Conservation (phyloP, 2,329 filamentous ascomycete species). For the Ustilaginoidea virens region DNA sequence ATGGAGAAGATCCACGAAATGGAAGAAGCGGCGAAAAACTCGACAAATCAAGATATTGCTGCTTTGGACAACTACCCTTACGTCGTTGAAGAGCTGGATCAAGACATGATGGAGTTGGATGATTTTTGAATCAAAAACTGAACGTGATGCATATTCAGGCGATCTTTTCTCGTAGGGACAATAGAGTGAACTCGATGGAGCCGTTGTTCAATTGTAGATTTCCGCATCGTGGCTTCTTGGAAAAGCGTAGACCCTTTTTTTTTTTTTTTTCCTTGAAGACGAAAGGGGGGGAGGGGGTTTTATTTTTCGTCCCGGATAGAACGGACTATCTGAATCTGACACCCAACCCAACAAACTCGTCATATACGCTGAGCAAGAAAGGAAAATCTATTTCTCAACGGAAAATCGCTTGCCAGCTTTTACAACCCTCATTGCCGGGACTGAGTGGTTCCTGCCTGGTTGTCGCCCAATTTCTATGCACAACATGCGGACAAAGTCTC, state of each 20-base stretch:
- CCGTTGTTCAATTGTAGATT: too few relatives aligned
- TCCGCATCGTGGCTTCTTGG: too few relatives aligned
- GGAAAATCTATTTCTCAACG: too few relatives aligned
- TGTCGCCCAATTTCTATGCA: slow-evolving; percentile 74
- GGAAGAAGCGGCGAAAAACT: slow-evolving; percentile 24
- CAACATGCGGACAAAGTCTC: slow-evolving; percentile 79
- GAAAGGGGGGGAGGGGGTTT: too few relatives aligned
- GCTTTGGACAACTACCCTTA: slow-evolving; percentile 30
- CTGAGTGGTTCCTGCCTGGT: slow-evolving; percentile 45
- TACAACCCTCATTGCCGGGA: slow-evolving; percentile 42
- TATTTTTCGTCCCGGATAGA: too few relatives aligned
- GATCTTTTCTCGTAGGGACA: neutral
- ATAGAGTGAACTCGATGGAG: too few relatives aligned
- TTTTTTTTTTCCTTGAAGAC: too few relatives aligned
- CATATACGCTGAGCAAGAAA: too few relatives aligned
- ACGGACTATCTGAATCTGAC: too few relatives aligned
- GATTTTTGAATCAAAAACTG: slow-evolving; percentile 11
- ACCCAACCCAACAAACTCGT: too few relatives aligned
- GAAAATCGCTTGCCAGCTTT: slow-evolving; percentile 31
- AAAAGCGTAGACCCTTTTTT: too few relatives aligned
- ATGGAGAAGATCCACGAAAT: slow-evolving; percentile 51
- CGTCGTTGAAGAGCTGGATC: slow-evolving; percentile 36
- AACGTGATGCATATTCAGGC: too few relatives aligned
- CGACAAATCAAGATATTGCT: slow-evolving; percentile 7
- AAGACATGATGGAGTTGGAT: slow-evolving; percentile 39